These are phyloP conservation scores for Ophiostoma ulmi DNA, from an alignment of 2,329 filamentous ascomycete species.

Conservation along the genomic window DNA sequence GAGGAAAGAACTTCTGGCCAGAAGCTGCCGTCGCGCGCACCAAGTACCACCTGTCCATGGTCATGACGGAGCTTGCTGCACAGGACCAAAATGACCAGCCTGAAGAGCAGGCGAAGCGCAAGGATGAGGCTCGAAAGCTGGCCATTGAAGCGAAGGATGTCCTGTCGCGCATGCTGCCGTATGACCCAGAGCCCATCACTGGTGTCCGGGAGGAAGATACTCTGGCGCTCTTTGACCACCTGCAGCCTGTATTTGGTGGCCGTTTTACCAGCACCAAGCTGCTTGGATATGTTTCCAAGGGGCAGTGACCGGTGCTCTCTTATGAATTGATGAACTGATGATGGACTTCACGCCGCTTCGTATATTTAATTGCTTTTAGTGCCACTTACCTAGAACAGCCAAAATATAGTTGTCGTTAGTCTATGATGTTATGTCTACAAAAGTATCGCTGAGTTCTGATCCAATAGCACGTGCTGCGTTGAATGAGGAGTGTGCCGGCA, in stretches of 20 bases:
- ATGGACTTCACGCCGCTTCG: background rate
- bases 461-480: too few species aligned
- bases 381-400: too few species aligned
- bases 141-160: constrained; percentile 27
- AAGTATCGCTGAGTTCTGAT: too few species aligned
- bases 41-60: constrained; percentile 25
- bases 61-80: constrained; percentile 15
- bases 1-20: constrained; percentile 25
- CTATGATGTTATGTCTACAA: too few species aligned
- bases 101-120: background rate
- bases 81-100: constrained; percentile 13
- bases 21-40: constrained; percentile 25
- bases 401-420: too few species aligned
- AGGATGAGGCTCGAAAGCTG: constrained; percentile 19
- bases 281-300: constrained; percentile 22
- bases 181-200: constrained; percentile 25
- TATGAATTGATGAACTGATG: background rate
- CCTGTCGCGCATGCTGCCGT: constrained; percentile 27
- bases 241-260: constrained; percentile 27
- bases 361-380: too few species aligned
- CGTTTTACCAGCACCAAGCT: constrained; percentile 26
- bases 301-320: background rate
- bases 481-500: too few species aligned
- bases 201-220: constrained; percentile 23
- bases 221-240: constrained; percentile 27